Evolutionary conservation across 257 asterid genomes (phyloP), one percentile per base, ranked within the genome.

Genomic region (Nicotiana tabacum): DNA sequence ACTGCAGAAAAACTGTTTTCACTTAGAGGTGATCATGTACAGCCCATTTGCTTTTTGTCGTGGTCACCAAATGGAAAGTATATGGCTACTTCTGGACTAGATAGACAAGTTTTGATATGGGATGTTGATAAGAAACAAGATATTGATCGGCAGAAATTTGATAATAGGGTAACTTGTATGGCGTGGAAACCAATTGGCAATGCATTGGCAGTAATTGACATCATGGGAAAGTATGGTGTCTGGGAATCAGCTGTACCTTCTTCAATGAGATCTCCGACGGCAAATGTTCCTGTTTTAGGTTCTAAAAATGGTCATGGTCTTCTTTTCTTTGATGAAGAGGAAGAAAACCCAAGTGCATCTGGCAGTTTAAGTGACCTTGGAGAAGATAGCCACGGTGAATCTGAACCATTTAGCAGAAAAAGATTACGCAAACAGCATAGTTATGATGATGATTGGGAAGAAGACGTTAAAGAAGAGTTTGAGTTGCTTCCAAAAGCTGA

Each of bases 21-120:
- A 77, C 93, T 96, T 62, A 91, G 93, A 88, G 99, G 98, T 83
- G 99, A 96, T 90, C 99, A 96, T 83, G 85, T 58, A 18, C 85
- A 91, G 83, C 93, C 97, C 76, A 83, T 96, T 82, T 96, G 99
- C 89, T 96, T 87, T 90, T 87, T 96, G 78, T 93, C 95, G 67
- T 96, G 99, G 98, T 96, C 99, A 13, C 99, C 98, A 39, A 96
- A 96, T 83, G 99, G 99, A 48, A 94, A 92, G 86, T 96, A 96
- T 84, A 91, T 96, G 91, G 99, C 99, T 56, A 93, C 98, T 35
- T 92, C 98, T 90, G 95, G 96, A 77, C 83, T 93, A 78, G 99
- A 96, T 85, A 90, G 56, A 67, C 98, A 94, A 90, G 87, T 96
- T 82, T 89, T 96, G 82, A 87, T 96, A 66, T 96, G 99, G 99